Percentiles rank a stretch among this genome's conserved stretches.
Evolutionary conservation across 352 stramenopile genomes (phyloP).

Genomic region (Globisporangium barbulae): DNA sequence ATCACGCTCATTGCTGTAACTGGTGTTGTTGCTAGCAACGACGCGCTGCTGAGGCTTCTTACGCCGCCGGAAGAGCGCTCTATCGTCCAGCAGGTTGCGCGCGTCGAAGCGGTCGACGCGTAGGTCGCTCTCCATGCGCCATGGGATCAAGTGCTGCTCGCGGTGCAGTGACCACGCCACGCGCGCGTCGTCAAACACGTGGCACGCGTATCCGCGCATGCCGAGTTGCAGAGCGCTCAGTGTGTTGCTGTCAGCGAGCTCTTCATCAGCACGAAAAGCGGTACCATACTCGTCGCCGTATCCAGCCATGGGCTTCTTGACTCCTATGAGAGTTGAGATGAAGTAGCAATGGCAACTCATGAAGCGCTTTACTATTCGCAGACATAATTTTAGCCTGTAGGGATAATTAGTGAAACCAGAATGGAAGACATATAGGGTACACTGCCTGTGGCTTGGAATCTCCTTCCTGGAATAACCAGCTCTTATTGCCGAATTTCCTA

Average conservation of each 20-base stretch:
- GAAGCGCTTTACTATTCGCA: no score
- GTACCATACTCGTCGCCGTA: background rate
- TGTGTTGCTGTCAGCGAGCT: constrained; percentile 8
- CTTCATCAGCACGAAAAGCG: background rate
- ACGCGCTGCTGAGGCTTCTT: constrained; percentile 28
- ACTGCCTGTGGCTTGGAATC: no score
- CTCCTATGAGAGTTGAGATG: no score
- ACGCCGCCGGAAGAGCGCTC: constrained; percentile 39
- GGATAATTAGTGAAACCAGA: no score
- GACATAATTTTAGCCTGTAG: no score
- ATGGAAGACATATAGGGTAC: no score
- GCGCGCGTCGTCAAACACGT: constrained; percentile 46
- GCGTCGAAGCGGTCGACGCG: constrained; percentile 61
- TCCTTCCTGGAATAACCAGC: no score
- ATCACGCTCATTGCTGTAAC: background rate
- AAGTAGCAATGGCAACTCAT: no score
- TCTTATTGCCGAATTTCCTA: no score
- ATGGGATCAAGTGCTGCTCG: constrained; percentile 56
- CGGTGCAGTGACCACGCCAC: constrained; percentile 47
- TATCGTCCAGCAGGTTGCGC: constrained; percentile 56
- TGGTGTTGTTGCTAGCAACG: background rate
- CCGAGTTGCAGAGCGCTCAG: constrained; percentile 27
- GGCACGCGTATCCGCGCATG: constrained; percentile 45
- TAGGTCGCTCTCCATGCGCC: constrained; percentile 35
- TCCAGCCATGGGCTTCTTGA: background rate